Evolutionary conservation across 805 yeast genomes (phyloP), one percentile per base, ranked within the genome.

Genomic region (Starmerella vaccinii): DNA sequence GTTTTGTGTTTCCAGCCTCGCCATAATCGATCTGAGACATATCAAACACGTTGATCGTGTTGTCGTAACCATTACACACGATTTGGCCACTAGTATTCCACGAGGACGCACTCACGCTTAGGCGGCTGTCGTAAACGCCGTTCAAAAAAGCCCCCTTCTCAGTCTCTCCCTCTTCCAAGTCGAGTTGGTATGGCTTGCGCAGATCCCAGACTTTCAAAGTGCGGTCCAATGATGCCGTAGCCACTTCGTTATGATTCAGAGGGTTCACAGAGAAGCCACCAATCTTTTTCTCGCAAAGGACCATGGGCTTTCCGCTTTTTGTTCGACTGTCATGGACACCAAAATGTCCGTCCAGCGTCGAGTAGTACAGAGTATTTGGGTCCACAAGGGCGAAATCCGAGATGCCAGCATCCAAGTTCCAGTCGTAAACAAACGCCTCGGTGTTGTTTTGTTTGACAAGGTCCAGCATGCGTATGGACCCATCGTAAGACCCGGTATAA

Each of bases 41-140:
- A 57, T 80, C 78, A 65, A 89, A 87, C 4, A 90, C 66, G 56
- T 82, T 75, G 33, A 90, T 76, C 0, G 86, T 80, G 61, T 89
- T 90, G 62, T 85, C 97, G 61, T 90, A 90, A 0, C 97, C 97
- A 64, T 92, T 90, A 65, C 95, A 84, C 0, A 92, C 95, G 44
- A 90, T 70, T 35, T 78, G 76, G 39, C 74, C 71, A 49, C 76
- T 77, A 13, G 71, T 62, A 61, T 81, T 84, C 85, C 95, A 90
- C 49, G 88, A 94, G 0, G 88, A 84, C 22, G 84, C 78, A 44
- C 94, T 83, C 1, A 92, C 78, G 49, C 95, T 85, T 33, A 92
- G 69, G 51, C 95, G 69, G 5, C 95, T 84, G 26, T 73, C 65
- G 63, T 80, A 90, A 5, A 76, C 71, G 0, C 88, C 89, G 30